Evolutionary conservation across 1,284 basidiomycete genomes (phyloP), one percentile per base, ranked within the genome.

Genomic region (Inonotus obliquus): DNA sequence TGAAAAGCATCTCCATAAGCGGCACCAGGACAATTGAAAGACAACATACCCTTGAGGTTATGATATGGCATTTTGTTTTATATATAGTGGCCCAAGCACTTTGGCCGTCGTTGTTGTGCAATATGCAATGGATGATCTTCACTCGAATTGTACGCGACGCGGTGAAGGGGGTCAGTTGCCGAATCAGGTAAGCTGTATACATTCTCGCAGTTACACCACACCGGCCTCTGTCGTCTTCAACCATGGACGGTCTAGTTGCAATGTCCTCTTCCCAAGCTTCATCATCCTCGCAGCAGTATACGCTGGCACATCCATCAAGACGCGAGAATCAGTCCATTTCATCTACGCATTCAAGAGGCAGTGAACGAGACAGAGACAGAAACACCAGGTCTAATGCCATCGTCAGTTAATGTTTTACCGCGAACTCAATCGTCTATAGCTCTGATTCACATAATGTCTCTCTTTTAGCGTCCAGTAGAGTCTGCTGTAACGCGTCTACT

Each of bases 401-500:
- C 58, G 67, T 68, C 54, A 37, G 68, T 62, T 25, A 21, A 13
- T 17, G 25, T 44, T n/a, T 49, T 41, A 58, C 19, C 9, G 44
- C 11, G 39, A 27, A 13, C 25, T 27, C 7, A 17, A 41, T 39
- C 7, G 23, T 45, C 14, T 13, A 51, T 57, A 57, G 11, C 57
- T 23, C 53, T 58, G 62, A 37, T 61, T 61, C 25, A 52, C 29
- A 29, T 38, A 25, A 47, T 51, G 32, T 45, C 35, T 11, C 21
- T 44, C 6, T 21, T 39, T 10, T 61, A 88, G 84, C 87, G 87
- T 58, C 84, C 84, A 9, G 91, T 95, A 66, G 96, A 98, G 74
- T 92, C 93, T 48, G 89, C 92, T 41, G 95, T 98, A 32, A 98
- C 96, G 13, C 85, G 94, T 57, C 82, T 99, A 21, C 82, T 99